A percentile compares a stretch with the other conserved stretches of the same genome.
Evolutionary conservation across 345 rosid genomes (phyloP).

Genomic region (Salix brachista): DNA sequence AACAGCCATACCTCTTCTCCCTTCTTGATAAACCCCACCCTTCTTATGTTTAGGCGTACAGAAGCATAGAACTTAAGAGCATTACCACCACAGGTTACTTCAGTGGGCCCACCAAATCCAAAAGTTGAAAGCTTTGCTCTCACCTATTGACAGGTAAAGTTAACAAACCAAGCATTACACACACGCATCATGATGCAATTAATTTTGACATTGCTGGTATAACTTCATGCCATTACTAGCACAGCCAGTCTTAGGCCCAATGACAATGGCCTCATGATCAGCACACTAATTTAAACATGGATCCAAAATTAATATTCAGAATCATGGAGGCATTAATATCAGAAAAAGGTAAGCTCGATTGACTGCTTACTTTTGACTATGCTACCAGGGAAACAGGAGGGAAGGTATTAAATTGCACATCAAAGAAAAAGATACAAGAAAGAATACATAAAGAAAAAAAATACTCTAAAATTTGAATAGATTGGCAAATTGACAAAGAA

Average conservation of each 20-base stretch:
- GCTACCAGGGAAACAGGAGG: background rate
- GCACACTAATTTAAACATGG: background rate
- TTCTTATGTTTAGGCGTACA: slow-evolving; percentile 70
- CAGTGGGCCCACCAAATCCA: slow-evolving; percentile 90
- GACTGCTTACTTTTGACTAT: background rate
- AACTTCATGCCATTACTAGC: background rate
- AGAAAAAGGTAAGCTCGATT: background rate
- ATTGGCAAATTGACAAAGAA: too few relatives aligned
- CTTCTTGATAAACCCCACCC: slow-evolving; percentile 71
- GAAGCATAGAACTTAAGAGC: slow-evolving; percentile 98
- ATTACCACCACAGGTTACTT: slow-evolving; percentile 98
- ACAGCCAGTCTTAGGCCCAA: background rate
- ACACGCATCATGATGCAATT: background rate
- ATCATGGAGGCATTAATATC: background rate
- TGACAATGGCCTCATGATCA: background rate
- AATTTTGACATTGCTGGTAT: background rate
- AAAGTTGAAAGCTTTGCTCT: slow-evolving; percentile 86
- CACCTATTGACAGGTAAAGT: slow-evolving; percentile 43
- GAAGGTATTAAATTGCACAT: background rate
- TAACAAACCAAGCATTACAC: background rate
- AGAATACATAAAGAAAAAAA: background rate
- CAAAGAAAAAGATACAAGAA: background rate
- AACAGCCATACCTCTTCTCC: slow-evolving; percentile 71
- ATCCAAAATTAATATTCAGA: background rate
- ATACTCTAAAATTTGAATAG: too few relatives aligned